Base-by-base conservation (phyloP, 1,284 basidiomycete species). In the Mycena citricolor region DNA sequence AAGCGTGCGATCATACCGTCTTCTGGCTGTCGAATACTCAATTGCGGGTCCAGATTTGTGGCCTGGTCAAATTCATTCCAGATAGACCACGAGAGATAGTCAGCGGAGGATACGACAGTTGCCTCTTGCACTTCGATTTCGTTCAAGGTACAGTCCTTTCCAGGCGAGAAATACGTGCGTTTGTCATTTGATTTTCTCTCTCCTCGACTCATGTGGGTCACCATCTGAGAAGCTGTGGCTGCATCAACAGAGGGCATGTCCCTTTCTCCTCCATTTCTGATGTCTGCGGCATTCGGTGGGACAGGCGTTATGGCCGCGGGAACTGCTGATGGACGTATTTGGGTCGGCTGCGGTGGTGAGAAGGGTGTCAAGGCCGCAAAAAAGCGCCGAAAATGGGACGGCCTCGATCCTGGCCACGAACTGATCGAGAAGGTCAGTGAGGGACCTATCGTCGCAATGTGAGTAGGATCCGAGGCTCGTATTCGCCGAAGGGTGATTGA, bases 61-160 rank as follows among this genome's bases (percentile, higher is more conserved):
- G 76, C 13, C 72, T 73, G 20, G 77, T 86, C 26, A 74, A 69
- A 45, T 89, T 87, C 57, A 76, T 90, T 44, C 81, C 84, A 2
- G 73, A 76, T 57, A 71, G 85, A 28, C 77, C 84, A 13, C 71
- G 68, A 42, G 86, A 90, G 60, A 57, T 89, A 17, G 70, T 90
- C 26, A 88, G 83, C 51, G 85, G 79, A 6, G 87, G 88, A 3
- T 90, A 86, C 55, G 88, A 90, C 54, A 77, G 71, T 32, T 65
- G 71, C 3, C 55, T 90, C 20, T 59, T 86, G 11, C 87, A 90
- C 56, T 82, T 79, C 55, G 84, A 90, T 55, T 75, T 73, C 50
- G 55, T 58, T 8, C 77, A 78, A 61, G 73, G 77, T n/a, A 76
- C 65, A 13, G 41, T 77, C 3, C 63, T 87, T 30, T 84, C 85